Evolutionary conservation across 2,329 filamentous ascomycete genomes (phyloP).

Genomic region (Dothistroma pini): DNA sequence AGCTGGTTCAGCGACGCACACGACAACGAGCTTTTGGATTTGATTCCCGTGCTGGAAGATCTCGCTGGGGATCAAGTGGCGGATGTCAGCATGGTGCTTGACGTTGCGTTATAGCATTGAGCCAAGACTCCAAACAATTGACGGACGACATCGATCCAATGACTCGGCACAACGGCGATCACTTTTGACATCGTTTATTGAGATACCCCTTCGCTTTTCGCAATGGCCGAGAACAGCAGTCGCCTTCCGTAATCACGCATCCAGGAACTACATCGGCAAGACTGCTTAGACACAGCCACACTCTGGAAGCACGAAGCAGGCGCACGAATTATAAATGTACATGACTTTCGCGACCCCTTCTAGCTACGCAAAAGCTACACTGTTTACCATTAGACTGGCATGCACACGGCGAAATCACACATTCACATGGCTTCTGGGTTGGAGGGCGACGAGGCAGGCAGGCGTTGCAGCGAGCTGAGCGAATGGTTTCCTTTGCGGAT

Average conservation of each 20-base stretch:
- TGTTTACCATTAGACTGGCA: not conserved
- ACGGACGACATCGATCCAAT: conserved; percentile 3
- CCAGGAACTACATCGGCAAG: conserved; percentile 1
- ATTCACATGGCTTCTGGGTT: not conserved
- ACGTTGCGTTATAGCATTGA: conserved; percentile 63
- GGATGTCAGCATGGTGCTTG: conserved; percentile 95
- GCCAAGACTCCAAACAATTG: not conserved
- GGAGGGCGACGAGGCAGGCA: not conserved
- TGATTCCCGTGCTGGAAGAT: conserved; percentile 98
- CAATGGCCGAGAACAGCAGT: conserved; percentile 7
- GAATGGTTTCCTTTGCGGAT: not conserved
- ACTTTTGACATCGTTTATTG: conserved; percentile 16
- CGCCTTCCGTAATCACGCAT: conserved; percentile 3
- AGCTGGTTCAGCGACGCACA: conserved; percentile 99
- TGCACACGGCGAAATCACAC: not conserved
- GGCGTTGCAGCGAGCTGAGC: not conserved
- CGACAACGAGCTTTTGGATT: conserved; percentile 94
- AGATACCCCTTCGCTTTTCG: conserved; percentile 20
- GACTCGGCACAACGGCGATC: not conserved
- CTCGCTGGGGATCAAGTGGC: conserved; percentile 81
- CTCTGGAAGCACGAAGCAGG: not conserved
- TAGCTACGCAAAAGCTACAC: not conserved
- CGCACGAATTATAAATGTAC: conserved; percentile 7
- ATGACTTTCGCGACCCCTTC: conserved; percentile 1
- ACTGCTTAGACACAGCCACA: not conserved